Conservation (phyloP, 2,329 filamentous ascomycete genomes). For the Sporothrix mexicana region DNA sequence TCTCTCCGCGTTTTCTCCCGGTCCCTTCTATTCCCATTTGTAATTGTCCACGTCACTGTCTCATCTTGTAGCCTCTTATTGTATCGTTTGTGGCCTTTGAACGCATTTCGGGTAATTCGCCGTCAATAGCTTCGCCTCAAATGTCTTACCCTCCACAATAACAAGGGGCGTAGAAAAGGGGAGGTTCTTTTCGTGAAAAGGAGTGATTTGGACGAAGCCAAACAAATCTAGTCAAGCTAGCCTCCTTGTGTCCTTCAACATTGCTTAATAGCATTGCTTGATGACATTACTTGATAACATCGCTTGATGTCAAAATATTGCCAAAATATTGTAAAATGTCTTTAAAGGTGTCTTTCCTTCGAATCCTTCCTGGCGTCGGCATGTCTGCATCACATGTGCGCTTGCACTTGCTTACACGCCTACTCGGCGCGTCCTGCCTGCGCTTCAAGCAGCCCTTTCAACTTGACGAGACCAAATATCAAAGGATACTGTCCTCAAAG, state of each 20-base stretch:
- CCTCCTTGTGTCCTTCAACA: too few relatives aligned
- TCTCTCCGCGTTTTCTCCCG: neutral
- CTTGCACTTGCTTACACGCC: neutral
- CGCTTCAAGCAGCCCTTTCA: neutral
- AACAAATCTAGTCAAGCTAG: too few relatives aligned
- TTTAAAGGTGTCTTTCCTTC: too few relatives aligned
- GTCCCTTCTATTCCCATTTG: neutral
- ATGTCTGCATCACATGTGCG: neutral
- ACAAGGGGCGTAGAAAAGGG: slow-evolving; percentile 2
- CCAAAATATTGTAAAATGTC: too few relatives aligned
- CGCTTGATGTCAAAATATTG: too few relatives aligned
- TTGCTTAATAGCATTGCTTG: too few relatives aligned
- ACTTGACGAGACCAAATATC: neutral
- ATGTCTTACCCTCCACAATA: neutral
- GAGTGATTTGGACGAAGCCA: too few relatives aligned
- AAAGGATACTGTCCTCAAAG: neutral
- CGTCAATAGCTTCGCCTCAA: neutral
- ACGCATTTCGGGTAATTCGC: too few relatives aligned
- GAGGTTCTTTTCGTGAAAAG: neutral
- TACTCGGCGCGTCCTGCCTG: neutral
- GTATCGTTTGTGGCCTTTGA: too few relatives aligned
- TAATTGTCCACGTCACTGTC: neutral
- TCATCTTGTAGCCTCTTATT: neutral
- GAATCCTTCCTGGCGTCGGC: too few relatives aligned
- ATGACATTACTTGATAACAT: too few relatives aligned